Evolutionary conservation across 176 grass and related monocot genomes (phyloP).

Genomic region (Hyparrhenia diplandra): DNA sequence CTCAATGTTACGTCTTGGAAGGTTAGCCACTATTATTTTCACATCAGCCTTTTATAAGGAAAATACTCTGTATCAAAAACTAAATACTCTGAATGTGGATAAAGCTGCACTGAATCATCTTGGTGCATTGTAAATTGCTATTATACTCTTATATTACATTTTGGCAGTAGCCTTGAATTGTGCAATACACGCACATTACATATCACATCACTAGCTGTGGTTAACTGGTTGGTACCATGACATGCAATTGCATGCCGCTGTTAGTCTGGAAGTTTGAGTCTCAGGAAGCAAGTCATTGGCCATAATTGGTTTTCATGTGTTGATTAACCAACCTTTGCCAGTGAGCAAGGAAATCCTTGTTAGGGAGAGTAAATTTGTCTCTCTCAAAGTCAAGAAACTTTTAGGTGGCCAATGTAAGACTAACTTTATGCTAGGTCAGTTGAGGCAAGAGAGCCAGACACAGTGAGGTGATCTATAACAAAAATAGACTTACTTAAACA

Average conservation of each 20-base stretch:
- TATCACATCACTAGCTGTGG: background rate
- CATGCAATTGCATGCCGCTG: background rate
- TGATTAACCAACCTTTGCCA: background rate
- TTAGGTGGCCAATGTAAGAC: background rate
- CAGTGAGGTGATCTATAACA: background rate
- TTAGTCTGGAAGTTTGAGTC: background rate
- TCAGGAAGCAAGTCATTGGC: conserved; percentile 8
- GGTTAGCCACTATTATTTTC: conserved; percentile 46
- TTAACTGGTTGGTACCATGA: background rate
- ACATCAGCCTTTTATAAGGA: too few relatives aligned
- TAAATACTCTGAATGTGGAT: too few relatives aligned
- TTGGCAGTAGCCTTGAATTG: background rate
- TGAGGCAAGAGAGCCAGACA: background rate
- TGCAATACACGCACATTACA: background rate
- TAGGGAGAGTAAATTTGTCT: background rate
- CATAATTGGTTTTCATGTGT: background rate
- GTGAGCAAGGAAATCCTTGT: background rate
- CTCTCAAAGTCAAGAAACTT: background rate
- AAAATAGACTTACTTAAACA: background rate
- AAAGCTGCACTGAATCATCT: too few relatives aligned
- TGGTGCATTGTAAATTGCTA: background rate
- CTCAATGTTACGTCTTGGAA: conserved; percentile 68
- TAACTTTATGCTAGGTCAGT: too few relatives aligned
- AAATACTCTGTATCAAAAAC: too few relatives aligned
- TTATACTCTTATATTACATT: conserved; percentile 7